Base-by-base conservation (phyloP, 805 yeast species). In the Suhomyces pyralidae region DNA sequence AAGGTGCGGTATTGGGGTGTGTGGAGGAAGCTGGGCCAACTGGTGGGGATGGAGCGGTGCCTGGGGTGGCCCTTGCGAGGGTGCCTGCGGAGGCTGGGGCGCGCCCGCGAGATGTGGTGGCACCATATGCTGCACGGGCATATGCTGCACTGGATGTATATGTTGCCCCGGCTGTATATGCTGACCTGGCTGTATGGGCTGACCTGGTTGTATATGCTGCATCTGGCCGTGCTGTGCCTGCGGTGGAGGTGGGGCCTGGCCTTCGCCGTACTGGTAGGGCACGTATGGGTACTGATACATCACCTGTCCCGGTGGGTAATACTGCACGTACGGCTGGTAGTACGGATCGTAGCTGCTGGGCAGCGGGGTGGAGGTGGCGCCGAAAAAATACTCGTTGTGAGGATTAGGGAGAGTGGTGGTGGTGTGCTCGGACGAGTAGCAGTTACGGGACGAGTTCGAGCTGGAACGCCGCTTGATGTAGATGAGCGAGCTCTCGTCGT, bases 401-500 rank as follows among this genome's bases (percentile, higher is more conserved):
- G 49, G 51, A 45, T 42, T 54, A 54, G 38, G 44, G 50, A 15
- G 51, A 40, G 53, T 36, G 20, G 47, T 42, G 25, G 47, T 42
- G 30, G 46, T 46, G 34, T 51, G 54, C 28, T 48, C 51, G 28
- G 32, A 30, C 15, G 46, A 22, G 45, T 53, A 52, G 51, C 52
- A 48, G 49, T 56, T 55, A 5, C 67, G 55, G 34, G 59, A 60
- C 40, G 58, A 52, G 51, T 70, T 73, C 43, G 78, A 67, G 42
- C 75, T 71, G 32, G 80, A 74, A 46, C 85, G 65, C 58, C 85
- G 64, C 59, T 78, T 79, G 51, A 81, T 81, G 53, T 71, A 69
- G 26, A 71, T 69, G 46, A 81, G 64, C 4, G 77, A 67, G 25
- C 63, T 63, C 56, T 77, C 79, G 62, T 79, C 82, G 51, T 74